These are phyloP conservation scores for Hemileccinum impolitum DNA, from an alignment of 768 basidiomycete species.

Conservation along the genomic window DNA sequence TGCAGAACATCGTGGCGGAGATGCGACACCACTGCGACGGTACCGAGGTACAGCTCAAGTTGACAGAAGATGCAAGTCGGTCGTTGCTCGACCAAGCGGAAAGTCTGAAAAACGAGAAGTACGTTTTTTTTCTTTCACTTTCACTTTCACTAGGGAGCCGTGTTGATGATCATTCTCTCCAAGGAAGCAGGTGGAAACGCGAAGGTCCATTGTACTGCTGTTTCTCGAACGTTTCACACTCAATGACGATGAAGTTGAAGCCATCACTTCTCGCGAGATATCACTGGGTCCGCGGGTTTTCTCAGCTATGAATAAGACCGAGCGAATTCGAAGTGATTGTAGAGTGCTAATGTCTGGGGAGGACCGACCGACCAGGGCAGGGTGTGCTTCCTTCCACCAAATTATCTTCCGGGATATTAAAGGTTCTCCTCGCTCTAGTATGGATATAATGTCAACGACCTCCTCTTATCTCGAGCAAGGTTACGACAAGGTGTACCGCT, in stretches of 20 bases:
- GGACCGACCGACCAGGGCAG: conserved; percentile 72
- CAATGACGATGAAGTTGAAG: conserved; percentile 63
- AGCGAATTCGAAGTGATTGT: conserved; percentile 80
- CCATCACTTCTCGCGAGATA: conserved; percentile 75
- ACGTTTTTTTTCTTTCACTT: too few relatives aligned
- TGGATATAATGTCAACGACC: conserved; percentile 87
- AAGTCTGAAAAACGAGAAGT: conserved; percentile 73
- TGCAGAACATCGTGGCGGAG: conserved; percentile 71
- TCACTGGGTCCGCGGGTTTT: conserved; percentile 76
- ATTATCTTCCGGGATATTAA: background rate
- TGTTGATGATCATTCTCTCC: background rate
- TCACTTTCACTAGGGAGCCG: background rate
- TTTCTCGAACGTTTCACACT: conserved; percentile 90
- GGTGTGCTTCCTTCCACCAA: conserved; percentile 41
- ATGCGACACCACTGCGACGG: conserved; percentile 85
- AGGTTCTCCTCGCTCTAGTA: conserved; percentile 38
- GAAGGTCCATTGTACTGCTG: conserved; percentile 67
- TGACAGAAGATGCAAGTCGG: conserved; percentile 75
- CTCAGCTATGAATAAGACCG: conserved; percentile 81
- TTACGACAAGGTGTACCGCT: conserved; percentile 85
- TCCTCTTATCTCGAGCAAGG: conserved; percentile 82
- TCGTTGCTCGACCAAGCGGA: conserved; percentile 81
- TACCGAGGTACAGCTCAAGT: conserved; percentile 70
- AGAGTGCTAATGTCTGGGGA: conserved; percentile 83
- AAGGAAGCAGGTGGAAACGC: conserved; percentile 69